These are phyloP conservation scores for Vaccinium vitisidaea DNA, from an alignment of 148 eudicot species.

Conservation along the genomic window DNA sequence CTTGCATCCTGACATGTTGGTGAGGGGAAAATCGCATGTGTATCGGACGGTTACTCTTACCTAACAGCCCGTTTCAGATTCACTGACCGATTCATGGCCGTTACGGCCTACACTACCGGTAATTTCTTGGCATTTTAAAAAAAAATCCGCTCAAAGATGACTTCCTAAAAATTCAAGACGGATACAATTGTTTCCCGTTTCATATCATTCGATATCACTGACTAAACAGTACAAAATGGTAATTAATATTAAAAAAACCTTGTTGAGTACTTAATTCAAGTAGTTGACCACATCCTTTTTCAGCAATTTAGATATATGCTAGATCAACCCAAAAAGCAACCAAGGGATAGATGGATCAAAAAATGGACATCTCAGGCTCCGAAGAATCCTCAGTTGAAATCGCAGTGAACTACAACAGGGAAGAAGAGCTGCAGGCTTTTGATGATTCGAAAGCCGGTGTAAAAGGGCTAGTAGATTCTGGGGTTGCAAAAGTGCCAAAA, in stretches of 20 bases:
- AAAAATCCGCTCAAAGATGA: no score
- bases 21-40: no score
- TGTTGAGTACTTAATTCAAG: not conserved
- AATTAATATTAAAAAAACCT: not conserved
- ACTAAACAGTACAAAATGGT: not conserved
- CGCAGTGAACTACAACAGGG: conserved; percentile 20
- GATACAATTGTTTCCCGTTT: no score
- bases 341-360: not conserved
- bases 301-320: no score
- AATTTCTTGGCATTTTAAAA: no score
- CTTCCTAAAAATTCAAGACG: no score
- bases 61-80: no score
- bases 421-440: conserved; percentile 30
- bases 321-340: not conserved
- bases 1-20: no score
- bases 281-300: no score
- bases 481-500: conserved; percentile 19
- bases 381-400: not conserved
- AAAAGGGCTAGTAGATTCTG: conserved; percentile 28
- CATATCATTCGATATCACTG: not conserved
- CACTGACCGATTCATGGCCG: no score
- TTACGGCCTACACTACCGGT: no score
- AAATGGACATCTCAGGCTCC: not conserved
- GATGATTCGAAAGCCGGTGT: conserved; percentile 47
- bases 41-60: no score